These are phyloP conservation scores for Cucumis melo DNA, from an alignment of 306 rosid species.

Conservation along the genomic window DNA sequence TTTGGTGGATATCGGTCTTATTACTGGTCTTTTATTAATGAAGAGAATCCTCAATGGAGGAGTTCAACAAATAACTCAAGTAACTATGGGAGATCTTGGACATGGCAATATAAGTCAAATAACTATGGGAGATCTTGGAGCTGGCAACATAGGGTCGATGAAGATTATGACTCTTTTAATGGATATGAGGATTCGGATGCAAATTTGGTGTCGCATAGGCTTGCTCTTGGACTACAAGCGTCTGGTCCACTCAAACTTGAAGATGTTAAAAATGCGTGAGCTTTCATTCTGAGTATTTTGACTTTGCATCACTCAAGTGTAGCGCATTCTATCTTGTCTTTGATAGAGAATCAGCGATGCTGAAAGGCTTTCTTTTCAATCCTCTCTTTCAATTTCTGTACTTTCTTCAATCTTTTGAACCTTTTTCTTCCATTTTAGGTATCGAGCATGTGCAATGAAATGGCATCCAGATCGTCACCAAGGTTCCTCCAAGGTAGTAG, in stretches of 20 bases:
- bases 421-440: constrained; percentile 25
- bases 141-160: constrained; percentile 30
- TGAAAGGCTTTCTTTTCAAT: not conserved
- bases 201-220: constrained; percentile 31
- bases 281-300: not conserved
- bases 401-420: not conserved
- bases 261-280: constrained; percentile 84
- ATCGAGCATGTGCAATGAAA: constrained; percentile 62
- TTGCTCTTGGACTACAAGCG: constrained; percentile 66
- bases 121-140: constrained; percentile 34
- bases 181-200: constrained; percentile 26
- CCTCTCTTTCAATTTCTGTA: not conserved
- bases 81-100: constrained; percentile 12
- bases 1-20: constrained; percentile 46
- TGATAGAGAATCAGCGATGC: not conserved
- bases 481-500: constrained; percentile 61
- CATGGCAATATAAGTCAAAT: constrained; percentile 10
- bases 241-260: constrained; percentile 64
- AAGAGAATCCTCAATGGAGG: constrained; percentile 52
- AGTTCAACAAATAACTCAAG: constrained; percentile 34
- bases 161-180: constrained; percentile 29
- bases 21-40: constrained; percentile 59
- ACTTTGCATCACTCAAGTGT: not conserved
- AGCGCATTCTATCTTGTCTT: not conserved
- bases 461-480: constrained; percentile 98